These are phyloP conservation scores for Globisporangium okanoganense DNA, from an alignment of 352 stramenopile species.

Conservation along the genomic window DNA sequence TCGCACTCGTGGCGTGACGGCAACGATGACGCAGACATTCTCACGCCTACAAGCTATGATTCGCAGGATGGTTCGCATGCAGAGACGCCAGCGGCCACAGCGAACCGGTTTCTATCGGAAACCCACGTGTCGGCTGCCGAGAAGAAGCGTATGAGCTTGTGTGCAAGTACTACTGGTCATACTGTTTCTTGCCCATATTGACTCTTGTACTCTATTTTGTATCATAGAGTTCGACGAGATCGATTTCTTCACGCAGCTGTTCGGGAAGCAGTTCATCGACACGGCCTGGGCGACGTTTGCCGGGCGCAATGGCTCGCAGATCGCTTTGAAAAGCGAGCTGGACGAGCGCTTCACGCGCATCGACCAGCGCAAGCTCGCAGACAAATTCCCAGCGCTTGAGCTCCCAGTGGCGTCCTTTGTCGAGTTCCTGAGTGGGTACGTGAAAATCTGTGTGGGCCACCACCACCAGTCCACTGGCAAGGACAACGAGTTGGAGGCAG, in stretches of 20 bases:
- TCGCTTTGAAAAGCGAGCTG: constrained; percentile 27
- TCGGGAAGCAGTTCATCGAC: constrained; percentile 65
- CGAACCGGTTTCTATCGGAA: constrained; percentile 1
- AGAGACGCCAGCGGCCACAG: background rate
- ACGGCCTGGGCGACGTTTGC: constrained; percentile 48
- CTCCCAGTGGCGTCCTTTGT: constrained; percentile 46
- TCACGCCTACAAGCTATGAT: background rate
- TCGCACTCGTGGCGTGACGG: constrained; percentile 67
- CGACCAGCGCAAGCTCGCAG: constrained; percentile 41
- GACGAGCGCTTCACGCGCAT: constrained; percentile 35
- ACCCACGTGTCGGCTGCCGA: background rate
- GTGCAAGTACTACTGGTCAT: background rate
- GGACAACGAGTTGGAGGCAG: constrained; percentile 1
- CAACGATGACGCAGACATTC: constrained; percentile 25
- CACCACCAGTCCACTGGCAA: background rate
- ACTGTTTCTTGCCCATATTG: background rate
- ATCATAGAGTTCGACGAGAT: constrained; percentile 45
- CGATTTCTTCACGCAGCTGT: constrained; percentile 46
- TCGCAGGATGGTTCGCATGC: background rate
- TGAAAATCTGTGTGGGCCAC: constrained; percentile 36
- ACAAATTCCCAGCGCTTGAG: constrained; percentile 25
- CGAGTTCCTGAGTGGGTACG: constrained; percentile 57
- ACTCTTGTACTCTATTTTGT: background rate
- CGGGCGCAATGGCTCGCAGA: constrained; percentile 24
- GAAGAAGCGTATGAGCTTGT: constrained; percentile 5